Evolutionary conservation across 345 rosid genomes (phyloP).

Genomic region (Ricinus communis): DNA sequence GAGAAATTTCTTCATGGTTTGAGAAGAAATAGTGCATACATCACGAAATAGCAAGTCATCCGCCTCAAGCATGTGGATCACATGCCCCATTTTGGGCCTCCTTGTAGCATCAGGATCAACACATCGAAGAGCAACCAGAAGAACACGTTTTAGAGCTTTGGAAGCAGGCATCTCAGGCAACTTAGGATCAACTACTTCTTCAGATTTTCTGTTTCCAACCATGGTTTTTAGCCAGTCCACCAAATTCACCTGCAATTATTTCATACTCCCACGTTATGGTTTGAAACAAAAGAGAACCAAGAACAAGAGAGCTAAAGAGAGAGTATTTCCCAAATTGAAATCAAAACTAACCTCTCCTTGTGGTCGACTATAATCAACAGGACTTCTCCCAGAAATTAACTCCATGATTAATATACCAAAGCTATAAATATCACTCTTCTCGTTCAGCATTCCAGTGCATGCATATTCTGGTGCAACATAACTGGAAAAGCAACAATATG

Average conservation of each 20-base stretch:
- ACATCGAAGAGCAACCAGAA: conserved; percentile 84
- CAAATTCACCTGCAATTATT: conserved; percentile 69
- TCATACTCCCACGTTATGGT: conserved; percentile 14
- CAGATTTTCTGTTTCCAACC: conserved; percentile 85
- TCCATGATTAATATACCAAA: conserved; percentile 94
- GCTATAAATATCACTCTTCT: conserved; percentile 91
- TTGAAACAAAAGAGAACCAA: conserved; percentile 9
- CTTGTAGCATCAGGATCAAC: conserved; percentile 95
- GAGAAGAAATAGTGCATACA: conserved; percentile 40
- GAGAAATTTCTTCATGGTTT: background rate
- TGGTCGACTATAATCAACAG: conserved; percentile 85
- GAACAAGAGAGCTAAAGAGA: background rate
- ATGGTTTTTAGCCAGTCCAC: conserved; percentile 88
- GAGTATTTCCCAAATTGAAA: background rate
- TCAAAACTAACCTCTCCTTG: conserved; percentile 71
- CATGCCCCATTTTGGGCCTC: conserved; percentile 96
- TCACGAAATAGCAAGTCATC: conserved; percentile 80
- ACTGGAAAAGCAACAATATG: conserved; percentile 37
- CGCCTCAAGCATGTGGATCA: conserved; percentile 98
- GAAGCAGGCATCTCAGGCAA: conserved; percentile 77
- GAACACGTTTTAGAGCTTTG: conserved; percentile 80
- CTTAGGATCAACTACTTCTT: conserved; percentile 90
- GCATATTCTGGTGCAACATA: conserved; percentile 99
- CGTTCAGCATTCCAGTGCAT: conserved; percentile 94
- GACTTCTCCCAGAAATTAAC: conserved; percentile 81